Conservation (phyloP, 345 rosid genomes). For the sweet orange (Citrus sinensis) region DVS_A1.0 CM039169.1:29423001-29423500, state of each 20-base stretch:
- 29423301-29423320: conserved; percentile 25
- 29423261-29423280: not conserved
- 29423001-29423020: conserved; percentile 98
- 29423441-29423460: conserved; percentile 42
- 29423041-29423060: conserved; percentile 92
- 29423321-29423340: conserved; percentile 99
- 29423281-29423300: not conserved
- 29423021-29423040: conserved; percentile 89
- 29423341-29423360: conserved; percentile 97
- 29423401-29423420: conserved; percentile 70
- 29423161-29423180: not conserved
- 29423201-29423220: not conserved
- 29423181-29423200: not conserved
- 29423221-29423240: conserved; percentile 3
- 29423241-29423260: not conserved
- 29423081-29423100: not conserved
- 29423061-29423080: conserved; percentile 96
- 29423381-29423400: conserved; percentile 46
- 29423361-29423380: conserved; percentile 81
- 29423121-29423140: not conserved
- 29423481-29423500: conserved; percentile 62
- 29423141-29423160: not conserved
- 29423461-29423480: conserved; percentile 39
- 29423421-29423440: conserved; percentile 53
- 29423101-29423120: conserved; percentile 1